phyloP scores from a whole-genome alignment of 345 rosid genomes.

The Garcia nutans region DNA sequence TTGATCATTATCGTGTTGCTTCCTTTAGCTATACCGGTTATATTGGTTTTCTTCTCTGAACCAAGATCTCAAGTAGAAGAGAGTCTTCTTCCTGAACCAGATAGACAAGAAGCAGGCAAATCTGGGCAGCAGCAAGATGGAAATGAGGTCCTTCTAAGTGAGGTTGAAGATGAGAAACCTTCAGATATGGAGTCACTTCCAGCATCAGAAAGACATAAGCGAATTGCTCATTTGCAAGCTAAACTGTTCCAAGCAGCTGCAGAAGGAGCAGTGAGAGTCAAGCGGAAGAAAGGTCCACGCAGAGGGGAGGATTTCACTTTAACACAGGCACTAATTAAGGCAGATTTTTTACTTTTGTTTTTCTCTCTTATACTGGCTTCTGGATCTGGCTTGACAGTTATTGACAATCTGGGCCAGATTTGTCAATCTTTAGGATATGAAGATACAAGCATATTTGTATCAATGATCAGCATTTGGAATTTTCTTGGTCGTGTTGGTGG shows the following conservation, averaged over 20 bases:
- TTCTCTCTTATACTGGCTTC: constrained; percentile 80
- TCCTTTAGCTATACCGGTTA: constrained; percentile 66
- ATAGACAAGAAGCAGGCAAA: constrained; percentile 46
- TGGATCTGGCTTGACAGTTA: constrained; percentile 92
- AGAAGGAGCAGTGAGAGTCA: constrained; percentile 79
- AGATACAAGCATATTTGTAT: constrained; percentile 77
- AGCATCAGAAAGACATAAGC: constrained; percentile 67
- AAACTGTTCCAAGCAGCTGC: constrained; percentile 84
- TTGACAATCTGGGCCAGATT: constrained; percentile 96
- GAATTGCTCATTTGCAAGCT: constrained; percentile 78
- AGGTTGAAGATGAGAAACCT: constrained; percentile 93
- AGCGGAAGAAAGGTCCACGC: constrained; percentile 71
- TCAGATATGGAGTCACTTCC: constrained; percentile 86
- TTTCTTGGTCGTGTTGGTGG: constrained; percentile 95
- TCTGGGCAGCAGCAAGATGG: constrained; percentile 27
- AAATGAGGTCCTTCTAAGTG: constrained; percentile 66
- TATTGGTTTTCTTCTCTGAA: constrained; percentile 49
- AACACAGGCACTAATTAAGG: constrained; percentile 79
- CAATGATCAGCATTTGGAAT: constrained; percentile 98
- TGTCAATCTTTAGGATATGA: constrained; percentile 81
- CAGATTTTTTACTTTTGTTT: constrained; percentile 90
- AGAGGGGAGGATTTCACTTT: constrained; percentile 95
- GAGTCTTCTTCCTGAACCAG: constrained; percentile 47
- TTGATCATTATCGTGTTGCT: constrained; percentile 58
- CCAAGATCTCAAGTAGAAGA: constrained; percentile 50